A percentile compares a stretch with the other conserved stretches of the same genome.
Evolutionary conservation across 352 stramenopile genomes (phyloP).

Genomic region (Pythium periplocum): DNA sequence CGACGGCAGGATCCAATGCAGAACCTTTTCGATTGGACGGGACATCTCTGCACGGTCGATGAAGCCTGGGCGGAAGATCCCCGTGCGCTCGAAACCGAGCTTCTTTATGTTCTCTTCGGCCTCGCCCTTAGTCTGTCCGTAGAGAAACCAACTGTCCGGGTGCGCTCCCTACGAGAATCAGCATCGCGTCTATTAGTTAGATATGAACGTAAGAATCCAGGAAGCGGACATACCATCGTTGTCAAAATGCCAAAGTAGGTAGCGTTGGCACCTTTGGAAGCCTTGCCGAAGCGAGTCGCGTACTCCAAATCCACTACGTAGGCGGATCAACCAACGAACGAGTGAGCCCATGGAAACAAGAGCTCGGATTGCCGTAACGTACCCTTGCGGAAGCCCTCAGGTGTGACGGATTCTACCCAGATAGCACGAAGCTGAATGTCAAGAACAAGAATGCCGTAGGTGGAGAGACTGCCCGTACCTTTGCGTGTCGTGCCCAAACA

Average conservation of each 20-base stretch:
- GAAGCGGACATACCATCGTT: constrained; percentile 29
- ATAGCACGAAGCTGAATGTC: not conserved
- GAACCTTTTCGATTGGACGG: constrained; percentile 47
- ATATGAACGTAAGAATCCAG: not conserved
- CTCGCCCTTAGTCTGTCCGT: constrained; percentile 71
- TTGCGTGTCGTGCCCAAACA: constrained; percentile 72
- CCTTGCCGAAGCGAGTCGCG: constrained; percentile 41
- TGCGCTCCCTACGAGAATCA: constrained; percentile 28
- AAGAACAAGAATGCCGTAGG: not conserved
- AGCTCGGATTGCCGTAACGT: not conserved
- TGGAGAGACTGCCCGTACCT: constrained; percentile 12
- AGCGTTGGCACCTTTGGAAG: constrained; percentile 33
- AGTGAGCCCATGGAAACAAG: not conserved
- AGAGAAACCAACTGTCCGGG: constrained; percentile 76
- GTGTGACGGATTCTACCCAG: constrained; percentile 35
- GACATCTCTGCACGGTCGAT: constrained; percentile 51
- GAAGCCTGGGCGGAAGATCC: constrained; percentile 58
- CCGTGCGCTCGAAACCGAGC: constrained; percentile 46
- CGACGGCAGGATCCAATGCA: constrained; percentile 39
- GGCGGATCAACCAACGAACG: not conserved
- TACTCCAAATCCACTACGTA: constrained; percentile 68
- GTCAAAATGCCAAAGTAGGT: constrained; percentile 68
- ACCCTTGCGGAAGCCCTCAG: constrained; percentile 66
- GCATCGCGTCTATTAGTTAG: not conserved
- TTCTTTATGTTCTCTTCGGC: constrained; percentile 58